These are phyloP conservation scores for barley (Hordeum vulgare) DNA, from an alignment of 176 grass and related monocot genomes.

Conservation along the genomic window MorexV3_pseudomolecules_assembly NC_058520.1:29213990-29214489, in stretches of 20 bases:
- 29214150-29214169: too few species aligned
- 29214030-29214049: too few species aligned
- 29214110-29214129: too few species aligned
- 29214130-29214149: too few species aligned
- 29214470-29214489: slow-evolving; percentile 45
- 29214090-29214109: too few species aligned
- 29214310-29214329: slow-evolving; percentile 45
- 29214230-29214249: slow-evolving; percentile 61
- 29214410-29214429: slow-evolving; percentile 36
- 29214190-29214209: too few species aligned
- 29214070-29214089: too few species aligned
- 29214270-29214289: slow-evolving; percentile 49
- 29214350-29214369: slow-evolving; percentile 72
- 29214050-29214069: too few species aligned
- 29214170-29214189: too few species aligned
- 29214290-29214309: slow-evolving; percentile 57
- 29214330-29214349: slow-evolving; percentile 69
- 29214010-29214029: too few species aligned
- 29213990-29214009: too few species aligned
- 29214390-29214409: slow-evolving; percentile 53
- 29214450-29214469: slow-evolving; percentile 56
- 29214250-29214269: slow-evolving; percentile 70
- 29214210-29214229: too few species aligned
- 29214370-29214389: slow-evolving; percentile 44
- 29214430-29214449: slow-evolving; percentile 56